Base-by-base conservation (phyloP, 208 protist species). In the Leishmania gerbilli region DNA sequence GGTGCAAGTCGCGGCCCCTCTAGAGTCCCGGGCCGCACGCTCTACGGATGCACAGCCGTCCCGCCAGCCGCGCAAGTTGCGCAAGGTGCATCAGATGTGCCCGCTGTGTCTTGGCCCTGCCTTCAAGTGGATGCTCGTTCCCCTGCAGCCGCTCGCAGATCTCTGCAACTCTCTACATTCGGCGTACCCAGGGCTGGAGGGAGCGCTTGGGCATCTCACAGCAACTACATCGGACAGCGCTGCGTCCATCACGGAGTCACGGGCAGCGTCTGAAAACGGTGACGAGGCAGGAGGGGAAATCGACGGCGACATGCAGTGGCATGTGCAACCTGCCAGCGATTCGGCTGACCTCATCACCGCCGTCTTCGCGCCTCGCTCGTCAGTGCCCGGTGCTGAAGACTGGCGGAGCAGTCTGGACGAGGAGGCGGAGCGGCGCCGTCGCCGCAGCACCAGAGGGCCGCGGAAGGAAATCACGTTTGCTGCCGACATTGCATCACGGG, bases 61-160 rank as follows among this genome's bases (percentile, higher is more conserved):
- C 34, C 71, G 62, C 17, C 51, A 56, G 76, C 62, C 34, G 56
- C 68, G 80, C 15, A 79, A 76, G 86, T 74, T 53, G 5, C 83
- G 69, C 71, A 88, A 74, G 83, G 87, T 78, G 79, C 78, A 42
- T 37, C 80, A 87, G 47, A 45, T 68, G 71, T 96, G 93, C 78
- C 93, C 93, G 0, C 79, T 96, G 42, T 96, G 93, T 55, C 47
- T 86, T 2, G 86, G 77, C 19, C 93, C 93, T 21, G 93, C 91
- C 3, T 90, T 92, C 56, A 94, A 93, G 84, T 95, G 89, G 90
- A 94, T 86, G 71, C 84, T 93, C 40, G 79, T 90, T 53, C 69
- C 84, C 27, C 80, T 95, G 19, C 90, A 88, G 11, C 74, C 92
- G 19, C 31, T 96, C 34, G 74, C 79, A 5, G 85, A 93, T 34